Evolutionary conservation across 2,329 filamentous ascomycete species (phyloP).

Genomic region (Clonostachys chloroleuca): DNA sequence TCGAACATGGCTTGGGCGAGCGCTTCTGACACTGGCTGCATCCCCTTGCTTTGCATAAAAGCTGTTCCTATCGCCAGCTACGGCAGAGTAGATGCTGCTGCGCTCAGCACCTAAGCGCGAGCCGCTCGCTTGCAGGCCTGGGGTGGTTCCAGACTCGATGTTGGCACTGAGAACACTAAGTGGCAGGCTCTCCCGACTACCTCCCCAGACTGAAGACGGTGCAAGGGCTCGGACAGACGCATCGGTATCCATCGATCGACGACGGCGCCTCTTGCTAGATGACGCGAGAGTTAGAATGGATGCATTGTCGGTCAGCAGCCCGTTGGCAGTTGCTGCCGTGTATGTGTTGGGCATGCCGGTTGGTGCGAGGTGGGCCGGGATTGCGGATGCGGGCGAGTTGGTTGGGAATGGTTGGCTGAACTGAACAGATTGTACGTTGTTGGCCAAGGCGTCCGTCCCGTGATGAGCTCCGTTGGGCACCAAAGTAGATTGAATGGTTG

Average conservation of each 20-base stretch:
- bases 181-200: slow-evolving; percentile 74
- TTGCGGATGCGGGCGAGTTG: slow-evolving; percentile 62
- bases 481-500: slow-evolving; percentile 71
- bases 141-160: slow-evolving; percentile 46
- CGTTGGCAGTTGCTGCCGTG: slow-evolving; percentile 74
- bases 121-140: slow-evolving; percentile 48
- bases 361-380: slow-evolving; percentile 65
- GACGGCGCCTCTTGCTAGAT: slow-evolving; percentile 71
- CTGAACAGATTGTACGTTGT: slow-evolving; percentile 47
- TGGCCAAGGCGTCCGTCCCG: slow-evolving; percentile 6
- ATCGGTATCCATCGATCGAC: slow-evolving; percentile 79
- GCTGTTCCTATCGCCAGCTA: slow-evolving; percentile 75
- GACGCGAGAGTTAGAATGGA: slow-evolving; percentile 82
- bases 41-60: slow-evolving; percentile 70
- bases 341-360: slow-evolving; percentile 64
- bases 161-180: slow-evolving; percentile 74
- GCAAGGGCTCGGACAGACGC: slow-evolving; percentile 82
- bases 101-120: slow-evolving; percentile 51
- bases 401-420: slow-evolving; percentile 64
- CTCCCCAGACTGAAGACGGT: slow-evolving; percentile 76
- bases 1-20: slow-evolving; percentile 69
- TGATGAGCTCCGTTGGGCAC: slow-evolving; percentile 44
- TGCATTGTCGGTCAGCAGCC: slow-evolving; percentile 78
- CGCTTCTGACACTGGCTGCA: slow-evolving; percentile 74
- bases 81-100: slow-evolving; percentile 75